phyloP scores from a whole-genome alignment of 768 basidiomycete genomes.

The Mycena filopes region DNA sequence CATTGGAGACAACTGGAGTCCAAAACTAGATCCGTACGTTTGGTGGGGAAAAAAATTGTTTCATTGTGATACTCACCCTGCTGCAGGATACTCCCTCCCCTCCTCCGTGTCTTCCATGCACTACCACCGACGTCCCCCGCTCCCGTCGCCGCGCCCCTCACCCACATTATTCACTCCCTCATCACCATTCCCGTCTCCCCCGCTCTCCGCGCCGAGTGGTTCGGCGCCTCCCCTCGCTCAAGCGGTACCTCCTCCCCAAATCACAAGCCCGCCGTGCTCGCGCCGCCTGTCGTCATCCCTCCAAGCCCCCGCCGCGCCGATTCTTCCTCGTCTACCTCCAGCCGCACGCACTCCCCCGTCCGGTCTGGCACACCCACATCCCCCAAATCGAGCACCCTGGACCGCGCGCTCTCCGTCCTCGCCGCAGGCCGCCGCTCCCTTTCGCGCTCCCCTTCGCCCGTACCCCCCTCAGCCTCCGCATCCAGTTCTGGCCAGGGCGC shows the following conservation, averaged over 20 bases:
- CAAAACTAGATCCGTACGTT: conserved; percentile 75
- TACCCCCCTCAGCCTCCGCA: conserved; percentile 36
- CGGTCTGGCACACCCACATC: conserved; percentile 41
- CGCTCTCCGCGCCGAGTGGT: conserved; percentile 69
- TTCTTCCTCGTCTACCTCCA: conserved; percentile 43
- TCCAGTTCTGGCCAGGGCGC: background rate
- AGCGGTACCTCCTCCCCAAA: conserved; percentile 45
- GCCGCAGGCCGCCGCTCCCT: conserved; percentile 61
- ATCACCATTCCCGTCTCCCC: conserved; percentile 80
- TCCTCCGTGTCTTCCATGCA: conserved; percentile 76
- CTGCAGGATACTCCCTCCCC: conserved; percentile 72
- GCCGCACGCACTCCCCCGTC: conserved; percentile 54
- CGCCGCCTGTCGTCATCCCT: conserved; percentile 51
- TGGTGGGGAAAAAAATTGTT: background rate
- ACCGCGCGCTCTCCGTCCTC: conserved; percentile 67
- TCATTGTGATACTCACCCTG: background rate
- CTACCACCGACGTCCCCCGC: conserved; percentile 69
- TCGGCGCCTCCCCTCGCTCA: conserved; percentile 51
- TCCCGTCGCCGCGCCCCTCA: conserved; percentile 79
- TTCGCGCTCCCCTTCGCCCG: conserved; percentile 60
- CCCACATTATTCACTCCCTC: conserved; percentile 84
- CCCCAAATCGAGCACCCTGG: conserved; percentile 59
- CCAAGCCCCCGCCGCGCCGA: conserved; percentile 44
- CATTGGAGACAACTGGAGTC: conserved; percentile 81
- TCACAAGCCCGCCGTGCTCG: conserved; percentile 37